Conservation (phyloP, 116 monocot genomes). For the Trichopus zeylanicus region DNA sequence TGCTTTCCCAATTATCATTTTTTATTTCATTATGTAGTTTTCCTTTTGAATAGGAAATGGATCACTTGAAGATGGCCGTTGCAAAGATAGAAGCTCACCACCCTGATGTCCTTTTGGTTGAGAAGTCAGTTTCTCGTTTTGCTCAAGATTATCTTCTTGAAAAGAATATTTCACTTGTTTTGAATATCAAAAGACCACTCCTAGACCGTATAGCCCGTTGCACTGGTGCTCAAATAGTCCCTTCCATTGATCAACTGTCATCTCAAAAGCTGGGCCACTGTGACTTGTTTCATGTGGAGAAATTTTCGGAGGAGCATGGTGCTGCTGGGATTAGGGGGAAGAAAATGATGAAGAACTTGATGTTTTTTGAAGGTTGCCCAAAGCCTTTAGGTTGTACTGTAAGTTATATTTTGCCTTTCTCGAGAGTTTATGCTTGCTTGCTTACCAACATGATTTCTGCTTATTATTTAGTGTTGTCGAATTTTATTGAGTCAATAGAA, state of each 20-base stretch:
- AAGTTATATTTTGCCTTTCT: slow-evolving; percentile 21
- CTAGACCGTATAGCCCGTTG: slow-evolving; percentile 87
- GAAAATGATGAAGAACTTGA: slow-evolving; percentile 45
- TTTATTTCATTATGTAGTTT: neutral
- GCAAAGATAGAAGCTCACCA: slow-evolving; percentile 80
- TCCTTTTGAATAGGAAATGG: slow-evolving; percentile 57
- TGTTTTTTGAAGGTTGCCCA: slow-evolving; percentile 76
- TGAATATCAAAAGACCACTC: slow-evolving; percentile 80
- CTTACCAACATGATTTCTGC: neutral
- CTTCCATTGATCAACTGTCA: slow-evolving; percentile 86
- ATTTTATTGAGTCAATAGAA: neutral
- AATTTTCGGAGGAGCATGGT: slow-evolving; percentile 61
- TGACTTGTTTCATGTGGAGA: slow-evolving; percentile 77
- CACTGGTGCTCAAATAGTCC: slow-evolving; percentile 84
- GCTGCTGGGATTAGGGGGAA: slow-evolving; percentile 26
- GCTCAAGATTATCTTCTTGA: slow-evolving; percentile 88
- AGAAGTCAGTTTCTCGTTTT: slow-evolving; percentile 86
- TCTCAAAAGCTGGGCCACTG: slow-evolving; percentile 66
- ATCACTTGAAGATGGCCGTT: slow-evolving; percentile 97
- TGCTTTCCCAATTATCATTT: neutral
- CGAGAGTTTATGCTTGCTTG: neutral
- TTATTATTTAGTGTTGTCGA: neutral
- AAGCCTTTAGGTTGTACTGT: slow-evolving; percentile 85
- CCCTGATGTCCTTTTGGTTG: slow-evolving; percentile 78
- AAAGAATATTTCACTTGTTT: slow-evolving; percentile 78